Evolutionary conservation across 2,329 filamentous ascomycete genomes (phyloP).

Genomic region (Didymella segeticola): DNA sequence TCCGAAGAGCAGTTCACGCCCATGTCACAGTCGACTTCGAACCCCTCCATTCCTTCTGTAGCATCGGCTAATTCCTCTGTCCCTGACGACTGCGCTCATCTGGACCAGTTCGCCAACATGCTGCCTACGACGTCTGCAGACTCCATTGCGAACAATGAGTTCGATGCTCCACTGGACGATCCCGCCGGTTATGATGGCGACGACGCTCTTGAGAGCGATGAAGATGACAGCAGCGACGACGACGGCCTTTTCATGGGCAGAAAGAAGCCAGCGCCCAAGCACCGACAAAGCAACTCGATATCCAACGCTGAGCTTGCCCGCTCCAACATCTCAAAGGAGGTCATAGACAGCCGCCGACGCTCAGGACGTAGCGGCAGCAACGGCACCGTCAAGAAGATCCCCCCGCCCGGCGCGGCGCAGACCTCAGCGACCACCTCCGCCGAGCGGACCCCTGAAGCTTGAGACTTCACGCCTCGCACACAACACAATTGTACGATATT

Average conservation of each 20-base stretch:
- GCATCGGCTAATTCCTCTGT: constrained; percentile 57
- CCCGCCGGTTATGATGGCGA: constrained; percentile 51
- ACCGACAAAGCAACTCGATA: constrained; percentile 47
- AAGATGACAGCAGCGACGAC: constrained; percentile 49
- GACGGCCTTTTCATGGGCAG: constrained; percentile 51
- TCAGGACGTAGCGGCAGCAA: constrained; percentile 57
- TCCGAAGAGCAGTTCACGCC: constrained; percentile 57
- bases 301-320: constrained; percentile 47
- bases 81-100: constrained; percentile 41
- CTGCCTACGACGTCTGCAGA: constrained; percentile 41
- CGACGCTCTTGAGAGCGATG: constrained; percentile 52
- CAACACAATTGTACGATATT: constrained; percentile 13
- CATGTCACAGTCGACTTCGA: constrained; percentile 58
- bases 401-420: constrained; percentile 27
- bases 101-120: constrained; percentile 29
- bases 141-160: constrained; percentile 44
- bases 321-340: constrained; percentile 31
- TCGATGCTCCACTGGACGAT: constrained; percentile 36
- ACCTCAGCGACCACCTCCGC: background rate
- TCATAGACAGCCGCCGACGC: constrained; percentile 44
- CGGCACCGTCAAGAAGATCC: constrained; percentile 58
- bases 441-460: constrained; percentile 10
- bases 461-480: background rate
- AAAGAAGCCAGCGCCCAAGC: constrained; percentile 40
- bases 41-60: constrained; percentile 59